These are phyloP conservation scores for Powellomyces hirtus DNA, from an alignment of 192 early-diverging fungal genomes.

Conservation along the genomic window DNA sequence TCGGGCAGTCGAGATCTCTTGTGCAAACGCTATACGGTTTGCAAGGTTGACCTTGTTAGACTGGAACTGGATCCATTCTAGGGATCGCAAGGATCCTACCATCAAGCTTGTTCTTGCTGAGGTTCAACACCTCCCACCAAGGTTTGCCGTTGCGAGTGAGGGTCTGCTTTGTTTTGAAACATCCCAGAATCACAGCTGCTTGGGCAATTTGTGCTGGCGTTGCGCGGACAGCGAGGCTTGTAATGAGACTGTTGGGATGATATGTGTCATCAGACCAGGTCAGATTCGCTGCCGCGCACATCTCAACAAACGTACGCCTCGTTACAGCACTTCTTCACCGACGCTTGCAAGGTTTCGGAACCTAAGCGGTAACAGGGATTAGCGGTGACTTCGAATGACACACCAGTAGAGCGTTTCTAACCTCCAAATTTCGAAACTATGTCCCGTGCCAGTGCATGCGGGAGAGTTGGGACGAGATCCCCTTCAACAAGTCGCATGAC, in stretches of 20 bases:
- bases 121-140: neutral
- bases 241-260: conserved; percentile 1
- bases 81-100: neutral
- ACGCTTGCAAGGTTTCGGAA: neutral
- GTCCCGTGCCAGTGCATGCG: neutral
- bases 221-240: neutral
- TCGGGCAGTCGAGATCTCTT: conserved; percentile 1
- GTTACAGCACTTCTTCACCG: neutral
- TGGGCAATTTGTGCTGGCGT: neutral
- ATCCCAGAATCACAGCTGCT: conserved; percentile 5
- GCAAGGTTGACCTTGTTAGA: neutral
- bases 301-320: conserved; percentile 1
- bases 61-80: neutral
- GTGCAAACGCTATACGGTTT: neutral
- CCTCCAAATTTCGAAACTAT: neutral
- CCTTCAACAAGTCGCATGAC: neutral
- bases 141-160: neutral
- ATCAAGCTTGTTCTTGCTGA: neutral
- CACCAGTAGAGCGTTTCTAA: neutral
- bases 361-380: neutral
- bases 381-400: neutral
- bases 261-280: neutral
- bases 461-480: neutral
- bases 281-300: neutral
- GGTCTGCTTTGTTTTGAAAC: conserved; percentile 1